Evolutionary conservation across 2,329 filamentous ascomycete species (phyloP), one percentile per base, ranked within the genome.

Genomic region (Tolypocladium endophyticum): DNA sequence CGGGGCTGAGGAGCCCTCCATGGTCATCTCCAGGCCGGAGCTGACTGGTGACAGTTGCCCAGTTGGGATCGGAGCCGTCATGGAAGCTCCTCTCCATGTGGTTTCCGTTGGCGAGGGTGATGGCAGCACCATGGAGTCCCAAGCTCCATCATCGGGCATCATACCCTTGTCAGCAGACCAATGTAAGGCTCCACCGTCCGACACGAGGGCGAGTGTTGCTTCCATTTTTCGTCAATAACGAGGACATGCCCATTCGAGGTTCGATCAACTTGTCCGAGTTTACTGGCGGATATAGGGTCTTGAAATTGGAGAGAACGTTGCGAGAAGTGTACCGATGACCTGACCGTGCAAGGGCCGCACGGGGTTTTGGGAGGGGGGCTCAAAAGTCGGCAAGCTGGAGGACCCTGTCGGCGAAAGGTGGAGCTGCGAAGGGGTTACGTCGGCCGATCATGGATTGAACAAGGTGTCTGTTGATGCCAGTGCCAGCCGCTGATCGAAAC

Each of bases 21-120:
- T 63, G 53, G 65, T 63, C 41, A 75, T 70, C 50, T 81, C 78
- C 68, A 80, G 74, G 62, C 74, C 77, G 60, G 77, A 77, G 69
- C 81, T 83, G 64, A 79, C 74, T 47, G 81, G 81, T 43, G 81
- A 84, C 59, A 83, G 69, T 64, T 81, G 81, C 52, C 79, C 77
- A 16, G 74, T 74, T 41, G 75, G 75, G 56, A 73, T 66, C 59
- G 74, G 72, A 50, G 62, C 61, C 39, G 63, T 61, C 56, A 64
- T 64, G 23, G 64, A 61, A 30, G 63, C 57, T 16, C 64, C 61
- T 56, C 67, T 66, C 72, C 72, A 73, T 16, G 65, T 53, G 35
- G 68, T 59, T 25, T 71, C 71, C 55, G 67, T 69, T 28, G 70
- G 67, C 23, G 73, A 73, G 23, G 73, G 68, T 7, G 73, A 71